Evolutionary conservation across 2,329 filamentous ascomycete species (phyloP).

Genomic region (Drechslerella dactyloides): DNA sequence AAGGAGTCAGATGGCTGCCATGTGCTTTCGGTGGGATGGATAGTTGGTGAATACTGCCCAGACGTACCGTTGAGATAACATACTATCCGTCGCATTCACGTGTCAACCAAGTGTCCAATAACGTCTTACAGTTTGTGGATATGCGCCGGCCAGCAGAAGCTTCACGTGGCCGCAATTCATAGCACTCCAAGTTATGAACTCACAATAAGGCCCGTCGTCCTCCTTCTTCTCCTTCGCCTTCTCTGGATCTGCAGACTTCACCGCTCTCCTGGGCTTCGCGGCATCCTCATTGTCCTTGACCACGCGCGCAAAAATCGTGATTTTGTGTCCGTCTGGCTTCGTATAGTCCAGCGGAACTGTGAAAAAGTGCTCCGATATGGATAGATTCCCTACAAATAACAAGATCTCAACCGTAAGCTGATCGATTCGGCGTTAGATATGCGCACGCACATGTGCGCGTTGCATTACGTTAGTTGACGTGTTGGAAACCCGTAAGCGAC

Average conservation of each 20-base stretch:
- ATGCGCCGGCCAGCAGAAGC: not conserved
- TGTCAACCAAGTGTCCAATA: too few species aligned
- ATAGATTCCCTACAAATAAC: conserved; percentile 15
- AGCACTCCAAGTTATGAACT: conserved; percentile 2
- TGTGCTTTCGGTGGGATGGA: too few species aligned
- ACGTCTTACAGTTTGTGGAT: too few species aligned
- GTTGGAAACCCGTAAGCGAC: not conserved
- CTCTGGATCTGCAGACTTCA: conserved; percentile 10
- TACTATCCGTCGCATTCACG: conserved; percentile 18
- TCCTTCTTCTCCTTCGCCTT: conserved; percentile 8
- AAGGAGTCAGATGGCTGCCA: not conserved
- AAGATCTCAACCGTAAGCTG: too few species aligned
- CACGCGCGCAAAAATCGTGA: conserved; percentile 41
- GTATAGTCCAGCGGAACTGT: conserved; percentile 27
- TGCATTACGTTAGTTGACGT: not conserved
- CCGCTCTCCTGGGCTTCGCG: conserved; percentile 31
- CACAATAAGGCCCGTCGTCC: conserved; percentile 29
- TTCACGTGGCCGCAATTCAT: not conserved
- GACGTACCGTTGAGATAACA: conserved; percentile 38
- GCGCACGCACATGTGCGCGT: not conserved
- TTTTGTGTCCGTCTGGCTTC: conserved; percentile 20
- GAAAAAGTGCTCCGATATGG: conserved; percentile 43
- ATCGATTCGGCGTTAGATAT: not conserved
- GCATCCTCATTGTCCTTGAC: conserved; percentile 37
- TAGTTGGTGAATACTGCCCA: not conserved